Evolutionary conservation across 129 eudicot genomes (phyloP).

Genomic region (Flaveria ramosissima): DNA sequence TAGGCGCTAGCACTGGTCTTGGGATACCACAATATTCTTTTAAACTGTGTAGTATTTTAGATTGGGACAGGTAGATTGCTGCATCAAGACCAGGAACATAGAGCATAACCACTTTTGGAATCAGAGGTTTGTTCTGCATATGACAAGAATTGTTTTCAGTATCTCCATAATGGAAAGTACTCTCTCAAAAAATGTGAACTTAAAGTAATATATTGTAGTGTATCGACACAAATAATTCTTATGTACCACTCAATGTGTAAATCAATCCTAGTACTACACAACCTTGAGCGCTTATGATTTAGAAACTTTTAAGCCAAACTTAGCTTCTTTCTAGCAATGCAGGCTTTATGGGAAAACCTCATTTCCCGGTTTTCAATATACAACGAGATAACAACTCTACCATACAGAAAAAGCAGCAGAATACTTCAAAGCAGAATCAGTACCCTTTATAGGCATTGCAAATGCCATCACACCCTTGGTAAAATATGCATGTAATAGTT

Average conservation of each 20-base stretch:
- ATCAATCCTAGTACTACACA: neutral
- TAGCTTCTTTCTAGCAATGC: neutral
- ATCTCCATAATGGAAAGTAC: neutral
- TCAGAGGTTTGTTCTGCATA: constrained; percentile 95
- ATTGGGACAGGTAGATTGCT: constrained; percentile 67
- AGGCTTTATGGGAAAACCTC: neutral
- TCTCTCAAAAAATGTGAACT: neutral
- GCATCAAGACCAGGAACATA: constrained; percentile 99
- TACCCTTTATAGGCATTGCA: too few species aligned
- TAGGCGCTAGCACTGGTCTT: constrained; percentile 83
- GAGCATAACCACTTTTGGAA: constrained; percentile 86
- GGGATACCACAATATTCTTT: constrained; percentile 89
- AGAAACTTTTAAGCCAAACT: neutral
- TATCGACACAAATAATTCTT: constrained; percentile 9
- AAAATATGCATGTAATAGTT: too few species aligned
- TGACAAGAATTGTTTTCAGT: constrained; percentile 24
- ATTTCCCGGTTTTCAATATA: neutral
- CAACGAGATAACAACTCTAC: neutral
- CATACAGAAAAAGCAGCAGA: neutral
- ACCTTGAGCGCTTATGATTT: neutral
- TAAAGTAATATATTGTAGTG: neutral
- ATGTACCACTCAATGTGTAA: neutral
- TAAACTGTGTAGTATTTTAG: constrained; percentile 61
- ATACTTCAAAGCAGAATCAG: too few species aligned
- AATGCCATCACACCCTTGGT: too few species aligned